These are phyloP conservation scores for Diutina neorugosa DNA, from an alignment of 1,139 yeast genomes.

Conservation along the genomic window DNA sequence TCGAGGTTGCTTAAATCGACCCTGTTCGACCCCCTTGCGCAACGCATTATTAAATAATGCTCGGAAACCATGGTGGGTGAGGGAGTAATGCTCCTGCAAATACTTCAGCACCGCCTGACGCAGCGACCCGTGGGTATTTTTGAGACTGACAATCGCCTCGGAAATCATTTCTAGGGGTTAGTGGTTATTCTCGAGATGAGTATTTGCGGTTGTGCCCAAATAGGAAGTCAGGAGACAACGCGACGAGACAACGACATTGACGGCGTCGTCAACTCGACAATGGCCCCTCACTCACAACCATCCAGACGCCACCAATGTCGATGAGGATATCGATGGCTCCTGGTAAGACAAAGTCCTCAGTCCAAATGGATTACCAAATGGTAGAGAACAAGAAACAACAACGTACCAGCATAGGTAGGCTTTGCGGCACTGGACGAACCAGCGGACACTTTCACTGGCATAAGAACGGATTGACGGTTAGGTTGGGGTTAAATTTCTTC, in stretches of 20 bases:
- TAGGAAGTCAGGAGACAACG: not conserved
- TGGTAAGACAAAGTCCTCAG: too few relatives aligned
- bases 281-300: too few relatives aligned
- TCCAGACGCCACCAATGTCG: too few relatives aligned
- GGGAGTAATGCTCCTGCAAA: slow-evolving; percentile 49
- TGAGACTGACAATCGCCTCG: slow-evolving; percentile 58
- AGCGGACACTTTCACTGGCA: slow-evolving; percentile 15
- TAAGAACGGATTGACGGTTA: too few relatives aligned
- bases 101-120: slow-evolving; percentile 72
- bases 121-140: slow-evolving; percentile 70
- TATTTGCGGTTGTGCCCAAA: slow-evolving; percentile 2
- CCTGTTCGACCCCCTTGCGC: slow-evolving; percentile 69
- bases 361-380: too few relatives aligned
- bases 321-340: too few relatives aligned
- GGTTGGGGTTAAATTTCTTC: too few relatives aligned
- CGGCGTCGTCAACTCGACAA: too few relatives aligned
- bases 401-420: slow-evolving; percentile 41
- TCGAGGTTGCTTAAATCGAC: slow-evolving; percentile 76
- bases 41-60: slow-evolving; percentile 67
- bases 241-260: too few relatives aligned
- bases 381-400: too few relatives aligned
- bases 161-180: slow-evolving; percentile 52
- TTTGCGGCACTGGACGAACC: slow-evolving; percentile 23
- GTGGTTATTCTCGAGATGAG: not conserved
- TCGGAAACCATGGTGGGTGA: slow-evolving; percentile 57